phyloP scores from a whole-genome alignment of 768 basidiomycete species.

The Leccinum sublutescens region DNA sequence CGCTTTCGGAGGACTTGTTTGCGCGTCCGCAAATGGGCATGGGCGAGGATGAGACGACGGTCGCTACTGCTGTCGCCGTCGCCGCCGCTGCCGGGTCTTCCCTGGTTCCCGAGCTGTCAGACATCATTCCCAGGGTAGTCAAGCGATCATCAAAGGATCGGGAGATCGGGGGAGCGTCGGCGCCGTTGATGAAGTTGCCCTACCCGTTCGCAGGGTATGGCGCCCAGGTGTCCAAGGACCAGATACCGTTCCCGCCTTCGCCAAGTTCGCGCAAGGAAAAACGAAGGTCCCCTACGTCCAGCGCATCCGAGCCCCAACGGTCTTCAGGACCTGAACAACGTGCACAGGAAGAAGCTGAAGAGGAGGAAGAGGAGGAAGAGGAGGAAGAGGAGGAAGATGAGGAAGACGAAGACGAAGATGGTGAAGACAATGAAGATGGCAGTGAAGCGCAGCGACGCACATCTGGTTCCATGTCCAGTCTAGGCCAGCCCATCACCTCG shows the following conservation, averaged over 20 bases:
- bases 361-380: conserved; percentile 20
- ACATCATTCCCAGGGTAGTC: conserved; percentile 46
- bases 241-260: conserved; percentile 78
- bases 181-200: conserved; percentile 51
- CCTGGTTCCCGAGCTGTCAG: conserved; percentile 32
- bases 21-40: conserved; percentile 40
- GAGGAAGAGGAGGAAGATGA: conserved; percentile 27
- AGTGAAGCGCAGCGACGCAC: conserved; percentile 61
- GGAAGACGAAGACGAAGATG: conserved; percentile 44
- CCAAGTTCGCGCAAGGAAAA: conserved; percentile 44
- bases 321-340: conserved; percentile 29
- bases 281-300: conserved; percentile 27
- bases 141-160: conserved; percentile 49
- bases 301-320: conserved; percentile 30
- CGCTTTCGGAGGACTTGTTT: conserved; percentile 67
- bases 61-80: background rate
- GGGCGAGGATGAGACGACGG: conserved; percentile 15
- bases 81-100: conserved; percentile 7
- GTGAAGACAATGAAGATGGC: conserved; percentile 36
- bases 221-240: conserved; percentile 57
- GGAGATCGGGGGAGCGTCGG: conserved; percentile 36
- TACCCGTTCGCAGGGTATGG: conserved; percentile 71
- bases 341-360: conserved; percentile 23
- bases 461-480: conserved; percentile 82
- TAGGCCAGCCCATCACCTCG: conserved; percentile 72